A percentile compares a stretch with the other conserved stretches of the same genome.
Evolutionary conservation across 352 stramenopile species (phyloP).

Genomic region (Proteromonas lacertae): DNA sequence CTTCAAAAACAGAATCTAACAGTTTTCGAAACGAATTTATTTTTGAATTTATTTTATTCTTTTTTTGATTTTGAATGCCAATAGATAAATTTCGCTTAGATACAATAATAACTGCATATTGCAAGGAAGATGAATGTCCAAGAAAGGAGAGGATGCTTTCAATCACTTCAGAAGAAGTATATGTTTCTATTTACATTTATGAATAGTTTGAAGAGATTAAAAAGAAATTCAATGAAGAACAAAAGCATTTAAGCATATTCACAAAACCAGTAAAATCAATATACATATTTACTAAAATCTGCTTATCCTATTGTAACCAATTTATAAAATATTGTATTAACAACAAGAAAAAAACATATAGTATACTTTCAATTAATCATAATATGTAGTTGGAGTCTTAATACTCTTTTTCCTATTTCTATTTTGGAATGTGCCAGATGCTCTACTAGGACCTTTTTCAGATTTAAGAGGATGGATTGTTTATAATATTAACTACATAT

Average conservation of each 20-base stretch:
- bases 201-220: not conserved
- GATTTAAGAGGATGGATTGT: not conserved
- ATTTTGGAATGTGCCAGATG: not conserved
- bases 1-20: too few species aligned
- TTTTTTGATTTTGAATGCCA: too few species aligned
- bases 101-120: too few species aligned
- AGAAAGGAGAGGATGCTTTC: too few species aligned
- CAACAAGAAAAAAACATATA: too few species aligned
- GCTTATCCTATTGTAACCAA: not conserved
- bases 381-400: not conserved
- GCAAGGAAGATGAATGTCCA: too few species aligned
- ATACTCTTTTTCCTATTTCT: not conserved
- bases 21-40: too few species aligned
- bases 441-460: not conserved
- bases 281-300: not conserved
- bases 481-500: slow-evolving; percentile 19
- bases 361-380: too few species aligned
- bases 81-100: too few species aligned
- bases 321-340: not conserved
- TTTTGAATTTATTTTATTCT: too few species aligned
- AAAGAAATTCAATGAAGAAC: not conserved
- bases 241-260: not conserved
- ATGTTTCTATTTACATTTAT: too few species aligned
- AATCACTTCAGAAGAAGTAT: too few species aligned
- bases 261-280: not conserved